These are phyloP conservation scores for Sodiomyces alkalinus DNA, from an alignment of 2,329 filamentous ascomycete genomes.

Conservation along the genomic window DNA sequence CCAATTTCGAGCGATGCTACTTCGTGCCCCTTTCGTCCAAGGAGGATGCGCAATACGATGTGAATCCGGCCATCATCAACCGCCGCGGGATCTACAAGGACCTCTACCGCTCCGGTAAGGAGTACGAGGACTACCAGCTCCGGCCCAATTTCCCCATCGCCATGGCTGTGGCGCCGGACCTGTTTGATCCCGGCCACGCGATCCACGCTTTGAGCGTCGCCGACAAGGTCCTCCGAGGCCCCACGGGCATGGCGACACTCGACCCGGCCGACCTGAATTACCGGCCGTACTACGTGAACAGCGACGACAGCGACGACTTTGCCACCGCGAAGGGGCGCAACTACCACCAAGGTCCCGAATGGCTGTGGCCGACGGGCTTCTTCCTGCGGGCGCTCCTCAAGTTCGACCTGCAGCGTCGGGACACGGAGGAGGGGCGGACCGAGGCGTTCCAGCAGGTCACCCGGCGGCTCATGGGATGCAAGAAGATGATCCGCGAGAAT, in stretches of 20 bases:
- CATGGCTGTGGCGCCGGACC: constrained; percentile 81
- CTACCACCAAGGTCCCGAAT: constrained; percentile 96
- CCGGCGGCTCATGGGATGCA: constrained; percentile 65
- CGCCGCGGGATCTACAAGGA: constrained; percentile 97
- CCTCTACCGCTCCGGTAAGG: constrained; percentile 81
- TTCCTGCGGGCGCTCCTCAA: constrained; percentile 84
- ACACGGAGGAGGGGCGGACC: constrained; percentile 46
- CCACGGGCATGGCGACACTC: constrained; percentile 88
- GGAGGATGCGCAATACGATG: constrained; percentile 63
- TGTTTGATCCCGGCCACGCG: constrained; percentile 70
- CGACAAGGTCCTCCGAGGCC: constrained; percentile 67
- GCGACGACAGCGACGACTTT: constrained; percentile 83
- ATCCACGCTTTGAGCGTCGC: constrained; percentile 65
- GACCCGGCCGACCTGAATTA: constrained; percentile 90
- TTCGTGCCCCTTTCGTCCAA: constrained; percentile 58
- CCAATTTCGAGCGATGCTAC: constrained; percentile 85
- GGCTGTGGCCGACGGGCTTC: constrained; percentile 95
- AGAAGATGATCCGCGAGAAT: constrained; percentile 64
- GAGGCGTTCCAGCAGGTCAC: constrained; percentile 96
- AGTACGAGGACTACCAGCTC: constrained; percentile 95
- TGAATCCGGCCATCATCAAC: constrained; percentile 69
- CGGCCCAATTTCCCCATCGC: constrained; percentile 89
- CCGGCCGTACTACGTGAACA: constrained; percentile 86
- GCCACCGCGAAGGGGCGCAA: constrained; percentile 87
- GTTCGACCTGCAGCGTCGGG: constrained; percentile 68